Evolutionary conservation across 768 basidiomycete species (phyloP), one percentile per base, ranked within the genome.

Genomic region (Suillus occidentalis): DNA sequence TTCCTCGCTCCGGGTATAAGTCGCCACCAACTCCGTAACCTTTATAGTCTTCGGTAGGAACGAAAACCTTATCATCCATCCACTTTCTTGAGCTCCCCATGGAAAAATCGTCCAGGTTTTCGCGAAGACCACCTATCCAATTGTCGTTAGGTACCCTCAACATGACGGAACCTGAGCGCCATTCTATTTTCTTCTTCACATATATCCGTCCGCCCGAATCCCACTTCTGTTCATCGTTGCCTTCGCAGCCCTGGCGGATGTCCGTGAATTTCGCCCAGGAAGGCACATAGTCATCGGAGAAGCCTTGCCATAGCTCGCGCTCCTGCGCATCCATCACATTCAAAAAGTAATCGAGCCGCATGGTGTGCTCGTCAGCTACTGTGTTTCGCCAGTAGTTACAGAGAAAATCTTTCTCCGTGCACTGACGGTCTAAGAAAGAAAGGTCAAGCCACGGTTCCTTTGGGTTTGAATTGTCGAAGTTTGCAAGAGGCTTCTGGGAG

Each of bases 381-480:
- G 22, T 28, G 39, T 28, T 3, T 22, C 57, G 39, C 57, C 57
- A 58, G 16, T 58, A 58, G 18, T 40, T 58, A 37, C 57, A 58
- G 18, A 58, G 6, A 18, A 40, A 58, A 22, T 58, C 57, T 40
- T 25, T 5, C 10, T 40, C 39, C 22, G 57, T 40, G 4, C 25
- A 18, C 3, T 10, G 1, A 18, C 39, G 57, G 18, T 18, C 16
- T 14, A 58, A 40, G 39, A 58, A 58, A 16, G 57, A 40, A 18
- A 58, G 57, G 57, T 58, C 57, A 12, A 58, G 57, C 57, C 57
- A 58, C n/a, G 13, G 56, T 22, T 53, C 52, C 18, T 4, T 31
- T 31, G 10, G 18, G 6, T 34, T 18, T 10, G 31, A 53, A 10
- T 5, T 20, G 18, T 18, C 10, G 31, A 34, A 2, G 28, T 34